phyloP scores from a whole-genome alignment of 805 yeast species.

The Monosporozyma aerobia region DNA sequence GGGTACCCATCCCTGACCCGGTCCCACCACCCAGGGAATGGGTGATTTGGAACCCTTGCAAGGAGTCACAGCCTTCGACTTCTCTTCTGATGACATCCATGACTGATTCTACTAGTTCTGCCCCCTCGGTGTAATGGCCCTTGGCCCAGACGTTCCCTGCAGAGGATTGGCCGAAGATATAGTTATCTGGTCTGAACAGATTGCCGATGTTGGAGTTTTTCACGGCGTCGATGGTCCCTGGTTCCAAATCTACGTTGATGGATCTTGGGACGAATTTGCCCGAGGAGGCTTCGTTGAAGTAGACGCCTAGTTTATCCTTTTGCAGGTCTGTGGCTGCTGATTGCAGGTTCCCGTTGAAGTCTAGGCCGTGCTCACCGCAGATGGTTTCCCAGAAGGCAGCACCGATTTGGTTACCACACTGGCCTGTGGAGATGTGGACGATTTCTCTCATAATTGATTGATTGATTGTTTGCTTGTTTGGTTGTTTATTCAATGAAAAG shows the following conservation, averaged over 20 bases:
- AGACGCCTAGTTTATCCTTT: slow-evolving; percentile 60
- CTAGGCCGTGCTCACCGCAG: slow-evolving; percentile 81
- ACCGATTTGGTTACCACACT: slow-evolving; percentile 98
- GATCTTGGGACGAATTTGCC: slow-evolving; percentile 93
- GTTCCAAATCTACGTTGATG: slow-evolving; percentile 85
- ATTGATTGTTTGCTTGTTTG: no score
- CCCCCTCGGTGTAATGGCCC: slow-evolving; percentile 95
- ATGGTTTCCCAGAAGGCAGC: slow-evolving; percentile 92
- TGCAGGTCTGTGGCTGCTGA: slow-evolving; percentile 44
- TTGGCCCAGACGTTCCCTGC: slow-evolving; percentile 98
- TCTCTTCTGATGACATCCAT: slow-evolving; percentile 87
- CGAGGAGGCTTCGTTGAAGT: slow-evolving; percentile 77
- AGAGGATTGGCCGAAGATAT: slow-evolving; percentile 79
- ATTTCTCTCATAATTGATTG: slow-evolving; percentile 33
- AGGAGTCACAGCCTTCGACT: slow-evolving; percentile 85
- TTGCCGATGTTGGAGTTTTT: slow-evolving; percentile 73
- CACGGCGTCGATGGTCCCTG: slow-evolving; percentile 85
- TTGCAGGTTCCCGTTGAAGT: slow-evolving; percentile 62
- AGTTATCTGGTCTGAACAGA: slow-evolving; percentile 86
- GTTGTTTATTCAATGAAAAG: no score
- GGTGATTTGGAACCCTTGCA: slow-evolving; percentile 90
- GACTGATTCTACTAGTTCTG: slow-evolving; percentile 84
- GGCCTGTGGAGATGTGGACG: slow-evolving; percentile 93
- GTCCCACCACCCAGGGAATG: slow-evolving; percentile 88
- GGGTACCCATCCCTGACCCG: slow-evolving; percentile 94